phyloP scores from a whole-genome alignment of 495 filamentous ascomycete genomes.

The Penicillium salamii region DNA sequence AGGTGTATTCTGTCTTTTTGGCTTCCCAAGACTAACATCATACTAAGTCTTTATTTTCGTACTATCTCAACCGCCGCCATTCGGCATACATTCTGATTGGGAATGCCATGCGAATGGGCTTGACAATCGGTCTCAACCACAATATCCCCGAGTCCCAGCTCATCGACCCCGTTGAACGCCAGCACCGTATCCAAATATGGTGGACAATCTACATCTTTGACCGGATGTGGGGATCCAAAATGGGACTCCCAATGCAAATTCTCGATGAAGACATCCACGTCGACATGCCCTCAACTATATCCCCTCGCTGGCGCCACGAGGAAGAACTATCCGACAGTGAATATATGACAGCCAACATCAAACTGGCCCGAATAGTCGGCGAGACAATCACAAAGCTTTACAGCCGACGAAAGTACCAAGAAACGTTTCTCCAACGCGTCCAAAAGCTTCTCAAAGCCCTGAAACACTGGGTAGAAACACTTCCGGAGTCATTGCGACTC shows the following conservation, averaged over 20 bases:
- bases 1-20: not conserved
- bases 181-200: constrained; percentile 46
- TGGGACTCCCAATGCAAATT: constrained; percentile 45
- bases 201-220: constrained; percentile 51
- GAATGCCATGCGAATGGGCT: constrained; percentile 40
- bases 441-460: constrained; percentile 43
- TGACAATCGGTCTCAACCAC: constrained; percentile 45
- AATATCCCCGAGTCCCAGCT: constrained; percentile 47
- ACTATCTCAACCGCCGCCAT: constrained; percentile 45
- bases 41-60: constrained; percentile 40
- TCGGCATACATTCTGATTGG: constrained; percentile 41
- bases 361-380: constrained; percentile 40
- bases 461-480: constrained; percentile 44
- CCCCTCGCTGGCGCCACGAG: constrained; percentile 32
- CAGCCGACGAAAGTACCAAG: constrained; percentile 42
- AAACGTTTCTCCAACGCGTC: constrained; percentile 43
- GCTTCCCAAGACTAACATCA: not conserved
- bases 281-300: constrained; percentile 39
- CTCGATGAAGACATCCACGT: constrained; percentile 48
- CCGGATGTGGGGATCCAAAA: constrained; percentile 47
- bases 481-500: constrained; percentile 39
- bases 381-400: constrained; percentile 43
- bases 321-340: constrained; percentile 43
- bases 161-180: constrained; percentile 41
- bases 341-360: constrained; percentile 41